Base-by-base conservation (phyloP, 495 filamentous ascomycete species). In the Amphirosellinia nigrospora region DNA sequence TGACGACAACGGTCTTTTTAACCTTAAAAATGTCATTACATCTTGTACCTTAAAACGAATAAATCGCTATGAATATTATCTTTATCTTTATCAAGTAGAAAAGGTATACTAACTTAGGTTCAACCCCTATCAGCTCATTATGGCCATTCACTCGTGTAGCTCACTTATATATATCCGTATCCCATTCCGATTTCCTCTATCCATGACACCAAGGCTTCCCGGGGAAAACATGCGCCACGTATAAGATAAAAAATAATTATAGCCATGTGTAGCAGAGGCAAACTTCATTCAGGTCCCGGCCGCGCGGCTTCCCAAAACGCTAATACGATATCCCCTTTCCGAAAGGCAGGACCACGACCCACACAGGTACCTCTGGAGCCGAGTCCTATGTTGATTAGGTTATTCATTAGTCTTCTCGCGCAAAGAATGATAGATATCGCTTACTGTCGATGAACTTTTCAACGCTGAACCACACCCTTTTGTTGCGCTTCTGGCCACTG, bases 271-370 rank as follows among this genome's bases (percentile, higher is more conserved):
- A 39, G n/a, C 10, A 21, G 4, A 26, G 2, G 3, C 26, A 48
- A 4, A 13, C 23, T 11, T 59, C 23, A 69, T 53, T 62, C 45
- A 6, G 58, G 56, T 7, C 45, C 67, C 0, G 58, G 48, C 48
- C 32, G 55, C 34, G 26, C 72, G 45, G 80, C 76, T 26, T 72
- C 66, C 80, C 83, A 80, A 55, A 92, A 86, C 38, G 90, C 84
- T 26, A 64, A 72, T 70, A 91, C 87, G 8, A 93, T 86, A 73
- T 91, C 89, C 53, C 71, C 78, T 55, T 81, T 82, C 45, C 83
- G 83, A 56, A 89, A 88, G 1, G 90, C 90, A 4, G 90, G 89
- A 3, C 86, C 75, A 13, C 88, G 80, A 0, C 90, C 90, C 0
- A 92, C 80, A 78, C 90, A 92, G 0, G 88, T 83, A 5, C 77